A percentile compares a stretch with the other conserved stretches of the same genome.
Evolutionary conservation across 192 early-diverging fungal species (phyloP).

Genomic region (Mortierella hygrophila): DNA sequence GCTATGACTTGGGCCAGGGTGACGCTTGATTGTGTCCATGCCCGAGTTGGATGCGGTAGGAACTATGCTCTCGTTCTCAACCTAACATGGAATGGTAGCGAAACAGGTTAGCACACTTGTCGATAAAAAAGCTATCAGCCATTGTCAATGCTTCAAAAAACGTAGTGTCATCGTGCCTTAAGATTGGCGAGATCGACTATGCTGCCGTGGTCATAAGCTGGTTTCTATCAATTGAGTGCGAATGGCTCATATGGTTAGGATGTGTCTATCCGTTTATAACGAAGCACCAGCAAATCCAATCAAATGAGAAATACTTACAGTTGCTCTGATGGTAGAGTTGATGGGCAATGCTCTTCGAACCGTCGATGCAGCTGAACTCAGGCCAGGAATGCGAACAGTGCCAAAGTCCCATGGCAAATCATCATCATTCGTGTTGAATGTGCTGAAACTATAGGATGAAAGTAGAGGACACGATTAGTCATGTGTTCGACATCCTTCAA

Average conservation of each 20-base stretch:
- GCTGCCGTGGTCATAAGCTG: slow-evolving; percentile 27
- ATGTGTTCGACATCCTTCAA: neutral
- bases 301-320: slow-evolving; percentile 8
- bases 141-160: neutral
- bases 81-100: neutral
- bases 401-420: slow-evolving; percentile 56
- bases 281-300: neutral
- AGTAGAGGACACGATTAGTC: neutral
- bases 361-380: slow-evolving; percentile 29
- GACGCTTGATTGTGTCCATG: slow-evolving; percentile 7
- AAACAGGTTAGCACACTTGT: neutral
- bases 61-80: neutral
- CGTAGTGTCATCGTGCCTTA: neutral
- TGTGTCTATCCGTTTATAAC: neutral
- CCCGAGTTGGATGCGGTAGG: neutral
- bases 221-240: slow-evolving; percentile 17
- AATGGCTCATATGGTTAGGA: neutral
- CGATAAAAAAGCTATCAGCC: neutral
- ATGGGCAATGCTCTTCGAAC: slow-evolving; percentile 18
- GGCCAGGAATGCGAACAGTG: slow-evolving; percentile 36
- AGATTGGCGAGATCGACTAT: slow-evolving; percentile 35
- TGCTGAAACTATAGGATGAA: slow-evolving; percentile 25
- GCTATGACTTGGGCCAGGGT: slow-evolving; percentile 4
- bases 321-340: slow-evolving; percentile 26
- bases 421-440: slow-evolving; percentile 52